Evolutionary conservation across 108 stramenopile genomes (phyloP), one percentile per base, ranked within the genome.

Genomic region (Craspedostauros australis): DNA sequence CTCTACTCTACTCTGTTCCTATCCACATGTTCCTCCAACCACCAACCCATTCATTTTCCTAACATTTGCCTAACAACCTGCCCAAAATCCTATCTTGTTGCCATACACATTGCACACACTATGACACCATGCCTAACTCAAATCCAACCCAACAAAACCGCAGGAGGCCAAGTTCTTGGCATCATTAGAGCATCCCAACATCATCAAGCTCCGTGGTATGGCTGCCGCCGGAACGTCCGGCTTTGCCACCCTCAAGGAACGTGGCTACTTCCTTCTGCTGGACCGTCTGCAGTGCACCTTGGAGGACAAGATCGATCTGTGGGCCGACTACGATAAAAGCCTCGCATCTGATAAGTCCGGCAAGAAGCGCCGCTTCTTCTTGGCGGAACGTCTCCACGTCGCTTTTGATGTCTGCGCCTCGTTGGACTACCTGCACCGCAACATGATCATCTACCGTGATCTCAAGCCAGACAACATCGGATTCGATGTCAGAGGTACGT

Each of bases 231-330:
- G 88, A 19, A 84, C 81, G 2, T 53, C 68, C 0, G 75, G 79
- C 23, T 66, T 83, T 56, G 65, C 72, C 20, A 55, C 54, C 8
- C 49, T 74, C 57, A 40, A 72, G 26, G 70, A 79, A 31, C 58
- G 76, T 9, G 84, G 84, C n/a, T 90, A 86, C 50, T 90, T 90
- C 53, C 46, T 90, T 19, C 50, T 90, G 6, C 57, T 90, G 38
- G 88, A 90, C 71, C 68, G 88, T 54, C 52, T 90, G 61, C 73
- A 79, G 40, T 80, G 81, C 43, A 90, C 88, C 12, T 58, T 90
- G 25, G 72, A 79, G 38, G 64, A 70, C 31, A 68, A 70, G 39
- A 73, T 79, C 41, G 72, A 66, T 39, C 16, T 57, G 12, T 79
- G 77, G 77, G 39, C 32, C 30, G 67, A 78, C 23, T 60, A 61